Conservation (phyloP, 2,329 filamentous ascomycete species). For the Diaporthe citriasiana region DNA sequence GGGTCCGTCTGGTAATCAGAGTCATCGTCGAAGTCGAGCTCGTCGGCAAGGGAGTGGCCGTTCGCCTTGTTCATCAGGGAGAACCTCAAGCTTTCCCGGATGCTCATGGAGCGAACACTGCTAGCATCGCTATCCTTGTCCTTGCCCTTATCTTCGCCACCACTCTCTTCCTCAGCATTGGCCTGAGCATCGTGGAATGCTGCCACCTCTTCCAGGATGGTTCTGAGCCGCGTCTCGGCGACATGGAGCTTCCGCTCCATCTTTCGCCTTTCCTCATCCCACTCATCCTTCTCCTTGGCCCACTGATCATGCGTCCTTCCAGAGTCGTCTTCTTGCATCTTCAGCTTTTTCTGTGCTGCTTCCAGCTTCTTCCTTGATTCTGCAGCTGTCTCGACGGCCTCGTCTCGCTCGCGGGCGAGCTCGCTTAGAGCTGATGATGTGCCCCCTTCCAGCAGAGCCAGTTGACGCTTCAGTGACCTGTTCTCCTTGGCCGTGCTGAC, state of each 20-base stretch:
- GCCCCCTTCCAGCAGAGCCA: slow-evolving; percentile 88
- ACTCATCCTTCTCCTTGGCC: slow-evolving; percentile 85
- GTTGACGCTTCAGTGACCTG: slow-evolving; percentile 85
- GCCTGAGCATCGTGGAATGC: slow-evolving; percentile 70
- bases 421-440: slow-evolving; percentile 88
- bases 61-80: slow-evolving; percentile 77
- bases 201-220: slow-evolving; percentile 88
- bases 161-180: slow-evolving; percentile 57
- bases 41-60: slow-evolving; percentile 87
- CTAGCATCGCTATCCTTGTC: slow-evolving; percentile 77
- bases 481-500: slow-evolving; percentile 79
- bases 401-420: slow-evolving; percentile 87
- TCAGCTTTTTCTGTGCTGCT: slow-evolving; percentile 80
- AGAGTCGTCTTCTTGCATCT: slow-evolving; percentile 85
- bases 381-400: slow-evolving; percentile 78
- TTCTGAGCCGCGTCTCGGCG: slow-evolving; percentile 88
- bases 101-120: slow-evolving; percentile 81
- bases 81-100: slow-evolving; percentile 79
- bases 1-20: slow-evolving; percentile 80
- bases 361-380: slow-evolving; percentile 87
- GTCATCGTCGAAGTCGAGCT: slow-evolving; percentile 88
- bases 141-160: slow-evolving; percentile 69
- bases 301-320: slow-evolving; percentile 84
- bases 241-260: slow-evolving; percentile 89
- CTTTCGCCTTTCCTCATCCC: slow-evolving; percentile 86